A percentile compares a stretch with the other conserved stretches of the same genome.
phyloP scores from a whole-genome alignment of 768 basidiomycete species.

The Rhodosporidiobolus sp. region DNA sequence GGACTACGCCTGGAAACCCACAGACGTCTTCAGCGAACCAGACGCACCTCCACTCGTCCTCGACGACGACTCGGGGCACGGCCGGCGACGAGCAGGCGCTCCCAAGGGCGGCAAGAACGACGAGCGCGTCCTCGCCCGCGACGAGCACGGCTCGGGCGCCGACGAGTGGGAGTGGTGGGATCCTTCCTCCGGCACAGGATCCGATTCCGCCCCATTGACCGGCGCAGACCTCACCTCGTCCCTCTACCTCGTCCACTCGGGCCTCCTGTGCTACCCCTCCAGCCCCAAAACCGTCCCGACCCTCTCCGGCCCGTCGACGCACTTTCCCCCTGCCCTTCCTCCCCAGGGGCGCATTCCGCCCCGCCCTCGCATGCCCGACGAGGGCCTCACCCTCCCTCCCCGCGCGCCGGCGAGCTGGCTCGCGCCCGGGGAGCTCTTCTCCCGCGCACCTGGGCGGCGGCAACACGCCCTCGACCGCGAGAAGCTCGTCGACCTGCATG shows the following conservation, averaged over 20 bases:
- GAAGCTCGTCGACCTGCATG: not conserved
- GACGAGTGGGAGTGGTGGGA: constrained; percentile 33
- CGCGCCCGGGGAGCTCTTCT: constrained; percentile 24
- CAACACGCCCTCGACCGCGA: not conserved
- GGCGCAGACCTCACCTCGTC: constrained; percentile 10
- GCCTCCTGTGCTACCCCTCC: constrained; percentile 23
- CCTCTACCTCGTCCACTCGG: constrained; percentile 13
- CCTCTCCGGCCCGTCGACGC: not conserved
- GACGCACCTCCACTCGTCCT: constrained; percentile 22
- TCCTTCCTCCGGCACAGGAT: not conserved
- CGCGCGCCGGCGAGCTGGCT: constrained; percentile 11
- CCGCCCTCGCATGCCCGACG: not conserved
- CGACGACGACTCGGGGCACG: not conserved
- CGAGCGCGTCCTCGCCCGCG: not conserved
- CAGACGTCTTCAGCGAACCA: constrained; percentile 1
- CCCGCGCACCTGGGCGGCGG: not conserved
- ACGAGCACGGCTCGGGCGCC: constrained; percentile 8
- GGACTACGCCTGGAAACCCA: constrained; percentile 3
- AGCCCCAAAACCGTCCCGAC: not conserved
- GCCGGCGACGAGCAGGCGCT: not conserved
- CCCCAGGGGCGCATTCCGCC: not conserved
- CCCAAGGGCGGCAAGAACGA: not conserved
- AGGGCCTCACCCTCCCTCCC: constrained; percentile 3
- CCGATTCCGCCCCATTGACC: not conserved
- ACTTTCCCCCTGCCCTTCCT: not conserved